Evolutionary conservation across 2,329 filamentous ascomycete species (phyloP), one percentile per base, ranked within the genome.

Genomic region (Botrytis deweyae): DNA sequence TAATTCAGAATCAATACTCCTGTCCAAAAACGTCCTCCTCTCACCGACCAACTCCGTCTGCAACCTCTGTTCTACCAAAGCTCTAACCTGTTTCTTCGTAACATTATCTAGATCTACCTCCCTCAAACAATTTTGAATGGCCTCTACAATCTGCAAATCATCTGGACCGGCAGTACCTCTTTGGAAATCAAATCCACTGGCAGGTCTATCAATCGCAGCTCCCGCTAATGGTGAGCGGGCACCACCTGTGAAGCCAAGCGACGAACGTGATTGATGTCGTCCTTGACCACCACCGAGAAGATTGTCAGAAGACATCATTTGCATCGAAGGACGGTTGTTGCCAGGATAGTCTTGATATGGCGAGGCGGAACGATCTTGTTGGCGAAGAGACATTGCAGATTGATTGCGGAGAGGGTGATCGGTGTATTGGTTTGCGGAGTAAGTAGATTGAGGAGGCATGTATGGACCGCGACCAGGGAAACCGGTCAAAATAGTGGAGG

Each of bases 101-200:
- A 98, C 93, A n/a, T 89, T 95, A 82, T 99, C 96, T 61, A 99
- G 87, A 82, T 99, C 95, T 0, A 98, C 94, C 80, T 98, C 95
- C 25, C 87, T 84, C 76, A 99, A 86, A 78, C 96, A 96, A 69
- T 88, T 86, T 80, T 94, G 92, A 76, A 98, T 95, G 1, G 93
- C 92, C 75, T 97, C 93, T 29, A 93, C 87, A 77, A 99, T 98
- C 75, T 90, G 88, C 64, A 85, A 86, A 79, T 98, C 95, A 77
- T 92, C 93, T 0, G 94, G 93, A 0, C 93, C 94, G 38, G 75
- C 73, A 73, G 85, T 82, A 63, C 86, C 86, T 33, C 87, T 84
- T 78, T 89, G 87, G 82, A 90, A 91, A 81, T 91, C 88, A 76
- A 91, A 90, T 40, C 87, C 85, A 18, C 86, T 88, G 71, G 86